phyloP scores from a whole-genome alignment of 2,329 filamentous ascomycete genomes.

The Penicillium sp. region DNA sequence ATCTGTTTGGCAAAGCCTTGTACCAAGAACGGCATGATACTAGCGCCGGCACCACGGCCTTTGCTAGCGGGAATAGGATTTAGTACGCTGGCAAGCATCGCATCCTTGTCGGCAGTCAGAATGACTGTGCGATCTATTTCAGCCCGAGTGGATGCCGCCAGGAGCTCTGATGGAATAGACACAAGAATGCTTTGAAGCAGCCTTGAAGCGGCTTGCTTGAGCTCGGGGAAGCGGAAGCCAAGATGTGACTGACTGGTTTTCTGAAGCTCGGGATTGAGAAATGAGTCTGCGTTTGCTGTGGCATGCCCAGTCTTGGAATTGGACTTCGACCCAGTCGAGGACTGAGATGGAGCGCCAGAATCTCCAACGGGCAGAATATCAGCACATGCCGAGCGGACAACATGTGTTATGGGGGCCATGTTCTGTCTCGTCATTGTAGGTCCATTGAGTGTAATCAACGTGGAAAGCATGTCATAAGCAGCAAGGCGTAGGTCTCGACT shows the following conservation, averaged over 20 bases:
- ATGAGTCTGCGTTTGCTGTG: constrained; percentile 62
- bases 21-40: constrained; percentile 72
- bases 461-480: constrained; percentile 55
- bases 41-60: constrained; percentile 58
- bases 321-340: constrained; percentile 26
- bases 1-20: constrained; percentile 58
- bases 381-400: constrained; percentile 65
- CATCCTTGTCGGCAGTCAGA: constrained; percentile 59
- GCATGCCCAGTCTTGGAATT: constrained; percentile 39
- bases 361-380: constrained; percentile 59
- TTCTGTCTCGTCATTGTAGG: constrained; percentile 60
- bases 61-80: constrained; percentile 64
- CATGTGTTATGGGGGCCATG: constrained; percentile 55
- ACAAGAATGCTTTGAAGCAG: constrained; percentile 61
- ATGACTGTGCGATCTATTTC: constrained; percentile 78
- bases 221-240: constrained; percentile 30
- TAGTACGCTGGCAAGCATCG: constrained; percentile 75
- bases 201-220: constrained; percentile 52
- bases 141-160: constrained; percentile 66
- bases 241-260: constrained; percentile 20
- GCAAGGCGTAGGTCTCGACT: constrained; percentile 52
- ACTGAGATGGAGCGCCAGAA: constrained; percentile 18
- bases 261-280: constrained; percentile 49
- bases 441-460: constrained; percentile 58
- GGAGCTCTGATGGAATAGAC: constrained; percentile 57